Percentiles rank a stretch among this genome's conserved stretches.
Evolutionary conservation across 2,329 filamentous ascomycete species (phyloP).

Genomic region (Pseudogymnoascus sp.): DNA sequence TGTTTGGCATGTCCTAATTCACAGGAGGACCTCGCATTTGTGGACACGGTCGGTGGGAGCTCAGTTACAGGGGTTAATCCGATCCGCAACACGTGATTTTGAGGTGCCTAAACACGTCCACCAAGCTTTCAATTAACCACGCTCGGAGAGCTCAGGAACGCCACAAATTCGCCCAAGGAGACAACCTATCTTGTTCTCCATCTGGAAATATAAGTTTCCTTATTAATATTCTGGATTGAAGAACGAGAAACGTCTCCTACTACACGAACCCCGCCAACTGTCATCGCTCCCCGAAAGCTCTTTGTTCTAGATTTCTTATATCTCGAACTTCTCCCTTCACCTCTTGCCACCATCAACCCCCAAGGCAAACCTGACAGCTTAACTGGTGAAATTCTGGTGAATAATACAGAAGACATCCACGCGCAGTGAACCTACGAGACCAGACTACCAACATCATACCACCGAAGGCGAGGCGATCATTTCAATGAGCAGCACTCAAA

Average conservation of each 20-base stretch:
- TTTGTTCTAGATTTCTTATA: neutral
- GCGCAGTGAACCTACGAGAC: neutral
- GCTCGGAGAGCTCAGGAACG: neutral
- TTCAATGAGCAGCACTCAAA: neutral
- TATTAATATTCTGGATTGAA: neutral
- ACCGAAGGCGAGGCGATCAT: neutral
- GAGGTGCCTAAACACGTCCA: neutral
- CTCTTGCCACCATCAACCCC: neutral
- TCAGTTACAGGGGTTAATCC: slow-evolving; percentile 9
- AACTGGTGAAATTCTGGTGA: neutral
- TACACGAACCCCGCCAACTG: neutral
- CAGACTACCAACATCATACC: neutral
- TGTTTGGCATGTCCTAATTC: neutral
- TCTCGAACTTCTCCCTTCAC: neutral
- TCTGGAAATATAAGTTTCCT: neutral
- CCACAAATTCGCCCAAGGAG: neutral
- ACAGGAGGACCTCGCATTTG: slow-evolving; percentile 6
- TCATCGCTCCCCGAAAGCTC: neutral
- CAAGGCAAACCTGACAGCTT: neutral
- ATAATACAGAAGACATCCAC: neutral
- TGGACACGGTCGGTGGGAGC: slow-evolving; percentile 8
- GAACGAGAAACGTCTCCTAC: too few relatives aligned
- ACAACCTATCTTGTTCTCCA: neutral
- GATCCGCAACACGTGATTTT: slow-evolving; percentile 5
- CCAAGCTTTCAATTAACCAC: neutral